These are phyloP conservation scores for Nothophytophthora sp. DNA, from an alignment of 352 stramenopile genomes.

Conservation along the genomic window DNA sequence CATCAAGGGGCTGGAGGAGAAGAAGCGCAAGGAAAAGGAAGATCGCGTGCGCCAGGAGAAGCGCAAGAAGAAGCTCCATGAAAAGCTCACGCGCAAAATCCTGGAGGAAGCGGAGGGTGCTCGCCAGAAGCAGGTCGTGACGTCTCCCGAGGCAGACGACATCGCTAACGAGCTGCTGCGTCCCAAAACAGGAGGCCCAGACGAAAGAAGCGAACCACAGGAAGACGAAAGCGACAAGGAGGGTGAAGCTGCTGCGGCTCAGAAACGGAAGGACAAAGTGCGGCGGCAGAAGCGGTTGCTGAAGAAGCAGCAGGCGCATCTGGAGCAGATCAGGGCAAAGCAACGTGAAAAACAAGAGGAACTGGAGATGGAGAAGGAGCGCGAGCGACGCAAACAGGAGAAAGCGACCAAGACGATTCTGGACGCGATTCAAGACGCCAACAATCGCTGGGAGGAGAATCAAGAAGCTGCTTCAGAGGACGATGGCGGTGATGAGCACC, in stretches of 20 bases:
- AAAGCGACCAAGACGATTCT: constrained; percentile 59
- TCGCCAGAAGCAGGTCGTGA: constrained; percentile 24
- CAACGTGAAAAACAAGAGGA: constrained; percentile 55
- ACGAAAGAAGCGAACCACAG: constrained; percentile 10
- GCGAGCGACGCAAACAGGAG: constrained; percentile 51
- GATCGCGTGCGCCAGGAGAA: constrained; percentile 40
- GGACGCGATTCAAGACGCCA: constrained; percentile 53
- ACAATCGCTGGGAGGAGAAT: constrained; percentile 25
- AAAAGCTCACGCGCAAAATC: constrained; percentile 60
- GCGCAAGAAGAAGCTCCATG: constrained; percentile 58
- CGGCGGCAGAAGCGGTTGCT: constrained; percentile 50
- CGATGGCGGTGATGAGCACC: constrained; percentile 3
- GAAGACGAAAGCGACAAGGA: constrained; percentile 23
- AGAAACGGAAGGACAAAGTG: constrained; percentile 35
- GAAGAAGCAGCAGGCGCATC: constrained; percentile 57
- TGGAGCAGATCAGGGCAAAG: constrained; percentile 54
- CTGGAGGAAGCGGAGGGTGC: constrained; percentile 42
- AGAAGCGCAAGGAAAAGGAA: constrained; percentile 69
- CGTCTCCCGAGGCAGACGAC: constrained; percentile 23
- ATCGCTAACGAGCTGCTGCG: constrained; percentile 1
- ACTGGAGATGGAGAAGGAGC: constrained; percentile 45
- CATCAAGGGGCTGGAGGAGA: constrained; percentile 73
- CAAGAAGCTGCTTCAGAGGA: constrained; percentile 14
- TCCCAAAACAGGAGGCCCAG: background rate
- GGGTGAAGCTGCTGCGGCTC: constrained; percentile 7